phyloP scores from a whole-genome alignment of 768 basidiomycete species.

The Melanogaster broomeanus region DNA sequence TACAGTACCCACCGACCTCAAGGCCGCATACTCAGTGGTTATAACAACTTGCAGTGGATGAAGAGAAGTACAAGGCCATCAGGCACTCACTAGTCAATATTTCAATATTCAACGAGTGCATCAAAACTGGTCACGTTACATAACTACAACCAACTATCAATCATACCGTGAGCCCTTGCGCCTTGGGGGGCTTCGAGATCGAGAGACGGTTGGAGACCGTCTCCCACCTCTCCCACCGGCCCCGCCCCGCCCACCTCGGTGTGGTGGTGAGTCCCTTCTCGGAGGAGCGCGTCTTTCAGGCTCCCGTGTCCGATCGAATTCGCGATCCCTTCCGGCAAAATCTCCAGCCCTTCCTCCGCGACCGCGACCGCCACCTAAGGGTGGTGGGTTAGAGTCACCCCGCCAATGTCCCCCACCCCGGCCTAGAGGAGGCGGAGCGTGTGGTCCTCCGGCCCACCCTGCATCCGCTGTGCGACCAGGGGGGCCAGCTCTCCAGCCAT shows the following conservation, averaged over 20 bases:
- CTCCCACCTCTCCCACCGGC: slow-evolving; percentile 45
- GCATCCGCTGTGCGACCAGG: slow-evolving; percentile 43
- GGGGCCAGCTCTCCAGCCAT: slow-evolving; percentile 37
- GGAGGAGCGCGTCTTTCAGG: slow-evolving; percentile 54
- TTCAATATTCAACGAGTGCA: no score
- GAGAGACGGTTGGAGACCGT: slow-evolving; percentile 37
- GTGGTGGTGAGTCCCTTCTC: slow-evolving; percentile 48
- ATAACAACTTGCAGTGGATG: background rate
- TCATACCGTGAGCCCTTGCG: slow-evolving; percentile 36
- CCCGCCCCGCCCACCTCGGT: slow-evolving; percentile 45
- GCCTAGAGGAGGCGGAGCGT: slow-evolving; percentile 37
- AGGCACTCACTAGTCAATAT: background rate
- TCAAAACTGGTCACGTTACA: background rate
- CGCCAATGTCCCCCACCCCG: slow-evolving; percentile 76
- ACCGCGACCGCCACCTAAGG: slow-evolving; percentile 42
- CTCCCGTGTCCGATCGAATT: slow-evolving; percentile 39
- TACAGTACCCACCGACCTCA: background rate
- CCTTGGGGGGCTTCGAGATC: slow-evolving; percentile 45
- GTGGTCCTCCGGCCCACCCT: slow-evolving; percentile 48
- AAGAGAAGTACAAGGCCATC: no score
- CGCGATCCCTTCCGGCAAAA: slow-evolving; percentile 37
- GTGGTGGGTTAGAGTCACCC: slow-evolving; percentile 59
- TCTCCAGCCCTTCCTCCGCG: slow-evolving; percentile 40
- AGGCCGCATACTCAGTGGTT: background rate
- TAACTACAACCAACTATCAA: slow-evolving; percentile 19